Evolutionary conservation across 73 alveolate genomes (phyloP).

Genomic region (Uronychia setigera): DNA sequence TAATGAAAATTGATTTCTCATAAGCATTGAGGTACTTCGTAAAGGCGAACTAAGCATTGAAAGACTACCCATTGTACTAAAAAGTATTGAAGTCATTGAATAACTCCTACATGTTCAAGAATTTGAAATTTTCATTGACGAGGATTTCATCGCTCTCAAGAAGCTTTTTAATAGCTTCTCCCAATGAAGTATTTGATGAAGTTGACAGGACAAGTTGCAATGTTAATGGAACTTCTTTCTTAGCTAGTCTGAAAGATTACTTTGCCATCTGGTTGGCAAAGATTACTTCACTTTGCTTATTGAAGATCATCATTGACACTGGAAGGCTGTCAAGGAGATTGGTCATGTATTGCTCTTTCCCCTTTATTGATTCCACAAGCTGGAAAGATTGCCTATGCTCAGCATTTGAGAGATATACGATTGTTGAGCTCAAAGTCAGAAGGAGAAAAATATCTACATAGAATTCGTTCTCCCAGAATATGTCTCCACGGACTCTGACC

Average conservation of each 20-base stretch:
- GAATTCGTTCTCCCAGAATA: neutral
- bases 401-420: neutral
- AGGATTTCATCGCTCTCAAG: no score
- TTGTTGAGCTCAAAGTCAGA: neutral
- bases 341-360: neutral
- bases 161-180: no score
- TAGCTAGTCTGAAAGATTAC: neutral
- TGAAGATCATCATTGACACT: neutral
- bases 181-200: no score
- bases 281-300: neutral
- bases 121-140: no score
- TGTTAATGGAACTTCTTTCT: no score
- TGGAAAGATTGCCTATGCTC: neutral
- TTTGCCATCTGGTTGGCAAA: neutral
- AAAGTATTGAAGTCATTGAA: no score
- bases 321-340: neutral
- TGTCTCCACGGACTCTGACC: neutral
- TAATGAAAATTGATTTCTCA: neutral
- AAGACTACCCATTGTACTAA: no score
- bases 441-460: neutral
- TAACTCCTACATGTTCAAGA: no score
- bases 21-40: neutral
- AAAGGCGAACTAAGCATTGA: neutral
- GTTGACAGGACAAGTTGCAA: no score
- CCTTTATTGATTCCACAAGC: neutral